Base-by-base conservation (phyloP, 441 rosid genomes). In the Breynia disticha region DNA sequence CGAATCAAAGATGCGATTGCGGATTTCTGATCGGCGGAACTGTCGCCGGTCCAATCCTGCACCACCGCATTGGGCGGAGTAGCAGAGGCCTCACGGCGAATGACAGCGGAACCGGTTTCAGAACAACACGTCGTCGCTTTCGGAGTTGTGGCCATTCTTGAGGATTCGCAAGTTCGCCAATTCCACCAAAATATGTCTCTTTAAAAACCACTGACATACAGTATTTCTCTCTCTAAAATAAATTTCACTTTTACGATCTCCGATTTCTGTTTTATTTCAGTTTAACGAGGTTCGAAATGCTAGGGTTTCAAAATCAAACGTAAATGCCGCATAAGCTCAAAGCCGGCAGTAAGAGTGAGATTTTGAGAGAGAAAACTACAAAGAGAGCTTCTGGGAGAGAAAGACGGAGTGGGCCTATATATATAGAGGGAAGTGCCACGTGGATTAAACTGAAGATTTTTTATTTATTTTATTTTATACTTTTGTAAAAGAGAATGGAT, bases 71-170 rank as follows among this genome's bases (percentile, higher is more conserved):
- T 71, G 49, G 65, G 57, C 38, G 54, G 61, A 49, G 20, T 60
- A 15, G 73, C 1, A 35, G 69, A 46, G 37, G 78, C 73, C 50
- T 63, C 49, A 46, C 71, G 63, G 41, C 67, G 52, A 24, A 46
- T 10, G 52, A 54, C 12, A 52, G 56, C 55, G 6, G 56, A 8
- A 16, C 8, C 35, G 8, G 66, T 19, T n/a, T 18, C 49, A 19
- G 57, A 48, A 22, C 47, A 42, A 46, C 75, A 67, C 96, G 95
- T 73, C 91, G 91, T 62, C 73, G 73, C 81, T 86, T 87, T 55
- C 95, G 86, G 24, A 86, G 85, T 48, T 91, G 98, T 62, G 98
- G 95, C 94, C 98, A 91, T 91, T 91, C 97, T 52, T 79, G 61
- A 43, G 97, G 95, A 72, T 91, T 91, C 19, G 75, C 79, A 42